Conservation (phyloP, 352 stramenopile species). For the Thalassiosira exigua region DNA sequence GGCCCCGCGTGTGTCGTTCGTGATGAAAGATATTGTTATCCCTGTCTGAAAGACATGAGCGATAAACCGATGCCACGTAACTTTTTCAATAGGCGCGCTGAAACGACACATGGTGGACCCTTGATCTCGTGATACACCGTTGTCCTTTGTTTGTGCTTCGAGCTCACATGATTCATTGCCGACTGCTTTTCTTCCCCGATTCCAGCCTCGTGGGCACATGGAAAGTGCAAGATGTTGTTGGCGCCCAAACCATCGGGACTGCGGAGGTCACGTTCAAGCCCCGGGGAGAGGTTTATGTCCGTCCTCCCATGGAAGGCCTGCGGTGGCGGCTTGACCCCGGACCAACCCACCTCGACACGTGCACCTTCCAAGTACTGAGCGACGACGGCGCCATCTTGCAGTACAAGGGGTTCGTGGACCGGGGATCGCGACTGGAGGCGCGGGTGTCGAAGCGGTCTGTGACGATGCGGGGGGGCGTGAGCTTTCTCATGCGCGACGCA, state of each 20-base stretch:
- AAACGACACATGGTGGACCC: too few species aligned
- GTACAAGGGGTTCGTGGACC: conserved; percentile 83
- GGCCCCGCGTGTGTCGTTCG: conserved; percentile 7
- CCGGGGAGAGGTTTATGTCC: conserved; percentile 69
- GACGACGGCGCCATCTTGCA: conserved; percentile 81
- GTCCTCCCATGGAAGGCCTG: conserved; percentile 73
- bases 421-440: conserved; percentile 81
- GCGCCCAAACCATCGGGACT: conserved; percentile 74
- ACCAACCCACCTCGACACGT: conserved; percentile 85
- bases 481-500: conserved; percentile 83
- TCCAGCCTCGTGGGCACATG: conserved; percentile 75
- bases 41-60: conserved; percentile 33
- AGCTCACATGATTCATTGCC: too few species aligned
- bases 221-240: conserved; percentile 81
- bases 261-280: conserved; percentile 70
- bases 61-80: conserved; percentile 39
- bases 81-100: conserved; percentile 40
- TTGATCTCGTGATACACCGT: too few species aligned
- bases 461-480: conserved; percentile 75
- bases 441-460: conserved; percentile 78
- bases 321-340: conserved; percentile 81
- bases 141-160: too few species aligned
- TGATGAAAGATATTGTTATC: conserved; percentile 45
- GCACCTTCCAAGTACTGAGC: conserved; percentile 83
- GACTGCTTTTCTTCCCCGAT: too few species aligned